Evolutionary conservation across 805 yeast species (phyloP), one percentile per base, ranked within the genome.

Genomic region (Brettanomyces custersianus): DNA sequence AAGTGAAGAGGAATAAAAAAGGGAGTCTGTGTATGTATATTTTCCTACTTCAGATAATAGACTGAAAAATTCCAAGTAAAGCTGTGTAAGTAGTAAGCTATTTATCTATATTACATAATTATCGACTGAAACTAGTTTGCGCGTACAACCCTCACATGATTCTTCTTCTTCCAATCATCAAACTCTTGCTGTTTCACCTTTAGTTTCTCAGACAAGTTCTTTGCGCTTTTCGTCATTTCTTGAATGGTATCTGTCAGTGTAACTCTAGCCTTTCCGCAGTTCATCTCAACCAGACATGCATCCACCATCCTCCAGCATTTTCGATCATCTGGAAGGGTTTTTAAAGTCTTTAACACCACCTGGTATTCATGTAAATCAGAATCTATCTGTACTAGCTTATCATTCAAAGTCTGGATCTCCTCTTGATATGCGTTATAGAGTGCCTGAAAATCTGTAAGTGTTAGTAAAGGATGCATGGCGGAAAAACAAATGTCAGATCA

Each of bases 251-350:
- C 64, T 35, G 69, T 65, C 36, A 86, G 59, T 9, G 78, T 66
- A 10, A 78, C 79, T 4, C 70, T 59, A 4, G 88, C 92, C 28
- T 83, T 86, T n/a, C 69, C 77, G 4, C 86, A 92, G 4, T 77
- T 69, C 45, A 83, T 79, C 51, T 87, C 94, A 13, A 88, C 82
- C 22, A 90, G 66, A 4, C 88, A 95, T 8, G 95, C 94, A 19
- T 96, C 96, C 22, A 90, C 72, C 96, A 92, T 86, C 49, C 94
- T 76, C 61, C 77, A 87, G 51, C 96, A 86, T 52, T 79, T 77
- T 41, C 98, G 73, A 31, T 70, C 75, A 2, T 47, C 42, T 18
- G 77, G 76, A 8, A 75, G 63, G 1, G 59, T 62, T 29, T 57
- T 43, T 21, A 82, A 57, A 2, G 90, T 78, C 16, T 66, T 70